phyloP scores from a whole-genome alignment of 805 yeast genomes.

The Myxozyma kluyveri region DNA sequence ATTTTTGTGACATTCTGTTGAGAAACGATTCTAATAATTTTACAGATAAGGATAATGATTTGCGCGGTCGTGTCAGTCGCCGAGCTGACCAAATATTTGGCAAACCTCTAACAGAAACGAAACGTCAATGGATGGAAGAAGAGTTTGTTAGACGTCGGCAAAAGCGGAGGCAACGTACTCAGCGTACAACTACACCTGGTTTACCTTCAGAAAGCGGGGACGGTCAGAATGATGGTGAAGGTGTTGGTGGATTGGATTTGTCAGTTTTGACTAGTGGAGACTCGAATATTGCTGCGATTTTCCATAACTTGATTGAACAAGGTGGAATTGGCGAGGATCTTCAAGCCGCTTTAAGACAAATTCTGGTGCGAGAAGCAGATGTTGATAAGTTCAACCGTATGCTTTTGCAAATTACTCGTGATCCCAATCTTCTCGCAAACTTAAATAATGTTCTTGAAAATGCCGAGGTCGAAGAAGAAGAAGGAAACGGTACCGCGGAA shows the following conservation, averaged over 20 bases:
- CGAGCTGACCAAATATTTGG: slow-evolving; percentile 72
- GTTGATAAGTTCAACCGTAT: slow-evolving; percentile 31
- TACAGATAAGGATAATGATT: slow-evolving; percentile 72
- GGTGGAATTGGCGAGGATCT: slow-evolving; percentile 30
- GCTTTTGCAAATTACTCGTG: slow-evolving; percentile 33
- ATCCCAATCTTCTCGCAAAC: slow-evolving; percentile 32
- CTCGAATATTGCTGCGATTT: too few relatives aligned
- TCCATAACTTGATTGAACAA: slow-evolving; percentile 16
- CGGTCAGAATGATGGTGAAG: too few relatives aligned
- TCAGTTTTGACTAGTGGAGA: too few relatives aligned
- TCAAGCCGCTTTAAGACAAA: slow-evolving; percentile 32
- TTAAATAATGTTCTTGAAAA: slow-evolving; percentile 25
- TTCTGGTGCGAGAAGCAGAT: slow-evolving; percentile 30
- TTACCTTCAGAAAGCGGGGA: slow-evolving; percentile 6
- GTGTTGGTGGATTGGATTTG: too few relatives aligned
- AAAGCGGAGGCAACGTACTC: slow-evolving; percentile 51
- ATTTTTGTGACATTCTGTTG: background rate
- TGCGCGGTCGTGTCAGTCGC: slow-evolving; percentile 71
- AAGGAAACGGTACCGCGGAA: background rate
- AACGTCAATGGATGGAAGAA: slow-evolving; percentile 64
- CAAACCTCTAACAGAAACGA: slow-evolving; percentile 50
- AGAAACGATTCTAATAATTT: background rate
- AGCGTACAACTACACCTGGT: slow-evolving; percentile 7
- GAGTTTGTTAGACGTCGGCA: slow-evolving; percentile 68
- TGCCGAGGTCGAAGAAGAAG: slow-evolving; percentile 18